Conservation (phyloP, 352 stramenopile genomes). For the Pythium coloratum region DNA sequence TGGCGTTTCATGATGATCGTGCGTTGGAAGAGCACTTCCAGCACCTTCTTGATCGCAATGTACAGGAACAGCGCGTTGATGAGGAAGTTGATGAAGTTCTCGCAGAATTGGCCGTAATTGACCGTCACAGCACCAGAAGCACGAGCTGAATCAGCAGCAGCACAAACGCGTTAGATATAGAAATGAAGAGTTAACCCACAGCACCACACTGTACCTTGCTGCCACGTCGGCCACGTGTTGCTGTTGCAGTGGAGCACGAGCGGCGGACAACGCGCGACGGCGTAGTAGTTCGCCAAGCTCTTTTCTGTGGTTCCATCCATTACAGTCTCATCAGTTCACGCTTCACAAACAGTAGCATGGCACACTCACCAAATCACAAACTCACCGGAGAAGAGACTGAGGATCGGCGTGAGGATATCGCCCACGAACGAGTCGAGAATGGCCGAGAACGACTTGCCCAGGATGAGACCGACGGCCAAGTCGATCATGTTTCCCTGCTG, state of each 20-base stretch:
- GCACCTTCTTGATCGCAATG: constrained; percentile 70
- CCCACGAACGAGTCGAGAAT: constrained; percentile 74
- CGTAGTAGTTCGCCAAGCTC: constrained; percentile 63
- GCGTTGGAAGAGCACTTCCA: constrained; percentile 63
- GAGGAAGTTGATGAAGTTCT: constrained; percentile 77
- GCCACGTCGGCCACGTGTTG: constrained; percentile 61
- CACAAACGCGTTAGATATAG: not conserved
- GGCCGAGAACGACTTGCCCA: constrained; percentile 62
- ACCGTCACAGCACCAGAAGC: constrained; percentile 60
- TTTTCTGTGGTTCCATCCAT: constrained; percentile 31
- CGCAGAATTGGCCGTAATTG: constrained; percentile 67
- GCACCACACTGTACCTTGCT: constrained; percentile 37
- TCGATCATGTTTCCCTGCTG: constrained; percentile 78
- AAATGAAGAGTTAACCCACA: not conserved
- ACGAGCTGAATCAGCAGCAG: constrained; percentile 33
- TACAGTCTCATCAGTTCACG: not conserved
- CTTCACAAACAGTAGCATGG: too few species aligned
- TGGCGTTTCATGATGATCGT: constrained; percentile 65
- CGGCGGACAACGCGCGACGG: constrained; percentile 49
- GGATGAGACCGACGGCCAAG: constrained; percentile 66
- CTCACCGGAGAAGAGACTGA: constrained; percentile 67
- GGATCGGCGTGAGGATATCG: constrained; percentile 62
- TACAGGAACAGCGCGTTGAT: constrained; percentile 76
- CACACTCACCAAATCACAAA: not conserved
- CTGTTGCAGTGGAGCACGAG: constrained; percentile 36